These are phyloP conservation scores for Quercus robur DNA, from an alignment of 306 rosid genomes.

Conservation along the genomic window DNA sequence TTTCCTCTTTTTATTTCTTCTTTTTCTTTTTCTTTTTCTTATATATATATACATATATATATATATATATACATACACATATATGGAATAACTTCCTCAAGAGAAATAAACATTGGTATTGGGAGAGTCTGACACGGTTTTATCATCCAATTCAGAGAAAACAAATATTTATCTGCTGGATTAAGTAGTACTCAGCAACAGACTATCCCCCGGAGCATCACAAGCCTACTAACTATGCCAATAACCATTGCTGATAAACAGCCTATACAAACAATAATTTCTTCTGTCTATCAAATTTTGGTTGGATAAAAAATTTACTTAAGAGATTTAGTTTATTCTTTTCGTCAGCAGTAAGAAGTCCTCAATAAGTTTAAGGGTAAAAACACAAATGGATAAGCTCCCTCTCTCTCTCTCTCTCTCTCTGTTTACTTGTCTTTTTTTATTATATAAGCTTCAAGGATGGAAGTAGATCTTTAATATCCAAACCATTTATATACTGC, in stretches of 20 bases:
- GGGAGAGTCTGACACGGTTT: background rate
- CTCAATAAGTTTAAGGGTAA: background rate
- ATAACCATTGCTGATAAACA: background rate
- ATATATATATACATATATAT: no score
- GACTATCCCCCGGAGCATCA: background rate
- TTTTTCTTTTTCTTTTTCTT: no score
- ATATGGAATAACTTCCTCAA: background rate
- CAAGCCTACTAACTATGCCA: background rate
- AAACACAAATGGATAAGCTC: background rate
- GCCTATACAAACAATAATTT: background rate
- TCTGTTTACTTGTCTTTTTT: background rate
- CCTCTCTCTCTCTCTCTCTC: background rate
- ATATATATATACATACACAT: no score
- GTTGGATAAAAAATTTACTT: background rate
- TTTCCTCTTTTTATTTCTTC: background rate
- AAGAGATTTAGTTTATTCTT: background rate
- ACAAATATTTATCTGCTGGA: background rate
- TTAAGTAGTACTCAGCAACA: background rate
- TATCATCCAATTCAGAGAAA: background rate
- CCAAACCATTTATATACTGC: background rate
- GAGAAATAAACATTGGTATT: background rate
- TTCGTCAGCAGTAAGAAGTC: background rate
- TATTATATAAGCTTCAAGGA: background rate
- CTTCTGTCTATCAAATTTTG: background rate
- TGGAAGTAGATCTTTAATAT: background rate